phyloP scores from a whole-genome alignment of 2,329 filamentous ascomycete species.

The Colletotrichum sp. region DNA sequence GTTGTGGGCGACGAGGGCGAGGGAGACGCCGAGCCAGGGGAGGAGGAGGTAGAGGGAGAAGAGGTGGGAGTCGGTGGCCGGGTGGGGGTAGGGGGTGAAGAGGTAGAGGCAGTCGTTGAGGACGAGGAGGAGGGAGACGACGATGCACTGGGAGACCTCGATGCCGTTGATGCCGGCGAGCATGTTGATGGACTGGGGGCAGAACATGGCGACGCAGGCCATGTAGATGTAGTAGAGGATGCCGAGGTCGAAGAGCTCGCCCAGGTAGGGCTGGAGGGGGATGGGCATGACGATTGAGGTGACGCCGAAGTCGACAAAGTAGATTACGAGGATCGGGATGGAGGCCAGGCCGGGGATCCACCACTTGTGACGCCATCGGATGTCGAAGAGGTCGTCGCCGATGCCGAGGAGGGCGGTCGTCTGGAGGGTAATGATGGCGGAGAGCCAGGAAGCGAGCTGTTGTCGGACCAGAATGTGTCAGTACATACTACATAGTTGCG shows the following conservation, averaged over 20 bases:
- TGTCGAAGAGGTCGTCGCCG: conserved; percentile 96
- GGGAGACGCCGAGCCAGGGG: conserved; percentile 91
- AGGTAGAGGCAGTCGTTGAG: conserved; percentile 92
- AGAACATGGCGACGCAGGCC: conserved; percentile 95
- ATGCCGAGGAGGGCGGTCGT: conserved; percentile 90
- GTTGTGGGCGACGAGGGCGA: conserved; percentile 88
- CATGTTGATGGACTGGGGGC: conserved; percentile 99
- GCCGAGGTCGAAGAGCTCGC: conserved; percentile 83
- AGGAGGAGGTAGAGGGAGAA: conserved; percentile 95
- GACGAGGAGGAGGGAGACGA: conserved; percentile 83
- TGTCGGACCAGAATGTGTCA: not conserved
- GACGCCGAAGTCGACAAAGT: conserved; percentile 98
- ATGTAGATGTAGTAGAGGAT: conserved; percentile 94
- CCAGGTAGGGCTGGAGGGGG: conserved; percentile 82
- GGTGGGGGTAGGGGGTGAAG: conserved; percentile 82
- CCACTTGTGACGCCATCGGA: conserved; percentile 98
- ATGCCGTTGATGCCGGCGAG: conserved; percentile 99
- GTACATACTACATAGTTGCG: not conserved
- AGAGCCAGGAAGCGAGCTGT: conserved; percentile 91
- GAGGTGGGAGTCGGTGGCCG: conserved; percentile 92
- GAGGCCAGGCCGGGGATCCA: conserved; percentile 95
- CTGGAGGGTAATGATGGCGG: conserved; percentile 91
- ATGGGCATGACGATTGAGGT: conserved; percentile 93
- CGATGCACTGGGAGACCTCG: conserved; percentile 91
- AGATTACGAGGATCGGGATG: conserved; percentile 92